Evolutionary conservation across 805 yeast species (phyloP).

Genomic region (Candida pini): DNA sequence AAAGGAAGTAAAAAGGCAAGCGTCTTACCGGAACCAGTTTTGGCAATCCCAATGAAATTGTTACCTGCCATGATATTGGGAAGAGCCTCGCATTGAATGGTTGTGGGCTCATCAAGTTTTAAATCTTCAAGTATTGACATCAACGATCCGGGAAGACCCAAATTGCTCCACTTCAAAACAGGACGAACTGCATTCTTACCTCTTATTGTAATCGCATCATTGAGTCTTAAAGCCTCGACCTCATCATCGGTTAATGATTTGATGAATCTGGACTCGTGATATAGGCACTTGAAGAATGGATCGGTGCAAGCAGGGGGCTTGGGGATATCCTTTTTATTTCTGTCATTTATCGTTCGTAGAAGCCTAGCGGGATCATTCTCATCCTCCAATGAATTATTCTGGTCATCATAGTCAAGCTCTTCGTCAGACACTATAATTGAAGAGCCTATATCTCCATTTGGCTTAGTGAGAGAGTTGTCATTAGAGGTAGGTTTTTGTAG

Average conservation of each 20-base stretch:
- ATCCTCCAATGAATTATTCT: constrained; percentile 4
- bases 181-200: constrained; percentile 62
- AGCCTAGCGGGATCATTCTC: constrained; percentile 29
- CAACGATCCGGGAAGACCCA: constrained; percentile 65
- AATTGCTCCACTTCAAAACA: constrained; percentile 68
- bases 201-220: constrained; percentile 63
- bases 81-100: constrained; percentile 86
- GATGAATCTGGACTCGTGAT: constrained; percentile 53
- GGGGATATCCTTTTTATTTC: constrained; percentile 46
- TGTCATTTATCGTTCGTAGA: constrained; percentile 36
- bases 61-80: constrained; percentile 88
- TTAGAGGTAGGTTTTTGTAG: too few relatives aligned
- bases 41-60: constrained; percentile 90
- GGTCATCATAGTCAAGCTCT: not conserved
- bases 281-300: constrained; percentile 58
- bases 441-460: too few relatives aligned
- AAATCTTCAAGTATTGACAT: constrained; percentile 47
- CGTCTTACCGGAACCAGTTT: constrained; percentile 96
- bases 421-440: too few relatives aligned
- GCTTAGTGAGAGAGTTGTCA: too few relatives aligned
- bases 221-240: constrained; percentile 45
- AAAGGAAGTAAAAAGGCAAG: constrained; percentile 81
- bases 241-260: constrained; percentile 45
- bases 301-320: constrained; percentile 40
- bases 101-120: constrained; percentile 61